Base-by-base conservation (phyloP, 345 rosid genomes). In the Syzygium aromaticum region DNA sequence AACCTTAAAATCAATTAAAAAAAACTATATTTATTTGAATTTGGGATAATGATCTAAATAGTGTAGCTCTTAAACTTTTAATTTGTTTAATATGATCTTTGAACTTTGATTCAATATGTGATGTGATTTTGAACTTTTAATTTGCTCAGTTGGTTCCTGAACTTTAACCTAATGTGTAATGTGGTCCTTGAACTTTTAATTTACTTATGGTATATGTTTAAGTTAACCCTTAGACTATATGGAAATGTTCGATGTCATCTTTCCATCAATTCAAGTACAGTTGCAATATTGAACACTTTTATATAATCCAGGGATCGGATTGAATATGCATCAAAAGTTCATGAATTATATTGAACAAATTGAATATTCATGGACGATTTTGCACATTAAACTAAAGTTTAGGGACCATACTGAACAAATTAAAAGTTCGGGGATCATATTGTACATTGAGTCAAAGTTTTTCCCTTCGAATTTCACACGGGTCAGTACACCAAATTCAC, bases 341-440 rank as follows among this genome's bases (percentile, higher is more conserved):
- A 12, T 0, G 1, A 0, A 13, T 10, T 2, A 61, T 3, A 23
- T 3, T 56, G 1, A 5, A 61, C 0, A n/a, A 3, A 61, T 61
- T 61, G 13, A 61, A 61, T n/a, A 4, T 61, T n/a, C 2, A 61
- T 12, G 3, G 0, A n/a, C 1, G 1, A 1, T 13, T 27, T n/a
- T n/a, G 0, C 0, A 61, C 2, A 13, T 61, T 61, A 1, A 7
- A 8, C 0, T 13, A 61, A 61, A 61, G 13, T 61, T 12, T 2
- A n/a, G 7, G 1, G 5, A 43, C 46, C 7, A 43, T 1, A 43
- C 46, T 6, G 46, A 6, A 43, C 7, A 43, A 43, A 43, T 43
- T 43, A 43, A 56, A 56, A 56, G 1, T 56, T n/a, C 0, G 3
- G 0, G 33, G 9, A n/a, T 6, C 19, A 6, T 16, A n/a, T n/a